Evolutionary conservation across 2,329 filamentous ascomycete genomes (phyloP).

Genomic region (Aspergillus ochraceus): DNA sequence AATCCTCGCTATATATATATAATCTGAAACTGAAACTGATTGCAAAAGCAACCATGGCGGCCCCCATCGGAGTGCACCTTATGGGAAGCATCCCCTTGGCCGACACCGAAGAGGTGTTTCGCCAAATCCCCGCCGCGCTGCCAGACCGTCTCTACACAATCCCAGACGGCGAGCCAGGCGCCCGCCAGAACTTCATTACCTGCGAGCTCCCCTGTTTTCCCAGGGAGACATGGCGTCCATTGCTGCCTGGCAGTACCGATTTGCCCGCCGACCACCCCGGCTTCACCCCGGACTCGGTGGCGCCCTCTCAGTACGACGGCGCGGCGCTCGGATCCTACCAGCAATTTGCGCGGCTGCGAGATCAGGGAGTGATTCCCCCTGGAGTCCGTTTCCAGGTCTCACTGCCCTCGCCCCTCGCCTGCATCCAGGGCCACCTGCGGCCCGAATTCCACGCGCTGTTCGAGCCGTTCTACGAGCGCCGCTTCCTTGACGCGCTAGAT

Average conservation of each 20-base stretch:
- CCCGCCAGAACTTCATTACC: constrained; percentile 24
- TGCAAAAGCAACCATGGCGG: too few relatives aligned
- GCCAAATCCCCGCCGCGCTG: constrained; percentile 26
- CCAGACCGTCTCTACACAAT: constrained; percentile 37
- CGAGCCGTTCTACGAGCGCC: constrained; percentile 30
- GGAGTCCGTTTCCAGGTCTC: constrained; percentile 36
- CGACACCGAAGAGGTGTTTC: constrained; percentile 35
- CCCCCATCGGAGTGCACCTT: constrained; percentile 16
- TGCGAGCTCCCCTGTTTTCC: constrained; percentile 34
- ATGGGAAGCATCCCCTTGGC: constrained; percentile 41
- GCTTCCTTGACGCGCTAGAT: constrained; percentile 22
- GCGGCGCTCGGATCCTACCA: constrained; percentile 30
- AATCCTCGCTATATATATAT: too few relatives aligned
- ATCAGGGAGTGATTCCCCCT: too few relatives aligned
- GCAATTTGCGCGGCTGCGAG: too few relatives aligned
- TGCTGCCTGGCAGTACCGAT: not conserved
- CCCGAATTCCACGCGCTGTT: constrained; percentile 23
- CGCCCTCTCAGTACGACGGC: constrained; percentile 27
- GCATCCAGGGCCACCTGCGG: constrained; percentile 19
- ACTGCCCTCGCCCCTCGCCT: constrained; percentile 21
- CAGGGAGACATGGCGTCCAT: constrained; percentile 16
- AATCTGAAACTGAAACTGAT: too few relatives aligned
- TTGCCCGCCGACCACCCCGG: constrained; percentile 8
- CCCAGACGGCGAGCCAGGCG: constrained; percentile 45
- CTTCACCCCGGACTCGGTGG: constrained; percentile 14